These are phyloP conservation scores for Colletotrichum liaoningense DNA, from an alignment of 2,329 filamentous ascomycete species.

Conservation along the genomic window DNA sequence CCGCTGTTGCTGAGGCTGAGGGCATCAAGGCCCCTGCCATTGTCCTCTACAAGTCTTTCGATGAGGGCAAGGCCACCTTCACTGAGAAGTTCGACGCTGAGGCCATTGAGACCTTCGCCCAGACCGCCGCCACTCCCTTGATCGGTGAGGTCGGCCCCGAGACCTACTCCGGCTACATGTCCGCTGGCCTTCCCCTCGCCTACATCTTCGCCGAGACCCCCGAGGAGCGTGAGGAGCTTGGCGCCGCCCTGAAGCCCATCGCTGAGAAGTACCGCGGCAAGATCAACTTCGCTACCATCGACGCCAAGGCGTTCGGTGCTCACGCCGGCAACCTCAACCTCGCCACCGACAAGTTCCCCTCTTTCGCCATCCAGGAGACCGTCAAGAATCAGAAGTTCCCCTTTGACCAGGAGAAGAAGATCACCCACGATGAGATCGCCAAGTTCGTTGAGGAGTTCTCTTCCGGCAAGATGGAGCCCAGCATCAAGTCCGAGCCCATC, in stretches of 20 bases:
- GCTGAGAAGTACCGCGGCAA: slow-evolving; percentile 93
- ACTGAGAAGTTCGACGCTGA: slow-evolving; percentile 84
- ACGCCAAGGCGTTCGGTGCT: slow-evolving; percentile 92
- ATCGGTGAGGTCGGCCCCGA: slow-evolving; percentile 97
- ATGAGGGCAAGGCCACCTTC: slow-evolving; percentile 93
- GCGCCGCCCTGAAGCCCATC: slow-evolving; percentile 82
- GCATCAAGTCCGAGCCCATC: slow-evolving; percentile 98
- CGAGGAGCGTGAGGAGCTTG: slow-evolving; percentile 87
- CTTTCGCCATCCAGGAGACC: slow-evolving; percentile 97
- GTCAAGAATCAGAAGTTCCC: slow-evolving; percentile 98
- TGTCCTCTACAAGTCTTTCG: slow-evolving; percentile 97
- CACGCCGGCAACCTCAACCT: slow-evolving; percentile 98
- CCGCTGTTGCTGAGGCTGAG: slow-evolving; percentile 86
- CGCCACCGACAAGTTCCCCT: slow-evolving; percentile 92
- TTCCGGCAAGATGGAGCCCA: slow-evolving; percentile 89
- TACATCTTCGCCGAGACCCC: slow-evolving; percentile 96
- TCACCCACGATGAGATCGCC: slow-evolving; percentile 77
- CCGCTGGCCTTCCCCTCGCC: slow-evolving; percentile 88
- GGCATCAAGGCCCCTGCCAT: slow-evolving; percentile 88
- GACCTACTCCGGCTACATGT: slow-evolving; percentile 93
- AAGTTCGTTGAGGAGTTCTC: slow-evolving; percentile 88
- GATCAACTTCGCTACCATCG: slow-evolving; percentile 98
- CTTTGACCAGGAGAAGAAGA: slow-evolving; percentile 84
- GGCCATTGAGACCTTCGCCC: slow-evolving; percentile 84
- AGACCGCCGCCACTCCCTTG: slow-evolving; percentile 86